Evolutionary conservation across 768 basidiomycete genomes (phyloP).

Genomic region (Sutorius australiensis): DNA sequence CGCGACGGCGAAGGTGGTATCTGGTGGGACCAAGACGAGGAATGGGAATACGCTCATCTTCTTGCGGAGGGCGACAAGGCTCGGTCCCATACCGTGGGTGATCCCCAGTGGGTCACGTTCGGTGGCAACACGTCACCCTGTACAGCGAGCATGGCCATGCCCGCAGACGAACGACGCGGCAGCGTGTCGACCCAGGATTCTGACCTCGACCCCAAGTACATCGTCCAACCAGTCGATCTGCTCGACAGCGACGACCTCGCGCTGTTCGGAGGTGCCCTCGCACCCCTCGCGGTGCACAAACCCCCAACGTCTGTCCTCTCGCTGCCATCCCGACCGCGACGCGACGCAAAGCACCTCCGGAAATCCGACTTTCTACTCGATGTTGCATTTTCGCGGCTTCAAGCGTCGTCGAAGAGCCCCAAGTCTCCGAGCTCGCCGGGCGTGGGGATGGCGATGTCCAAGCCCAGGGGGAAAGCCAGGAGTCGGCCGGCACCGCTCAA

Average conservation of each 20-base stretch:
- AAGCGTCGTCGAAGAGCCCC: conserved; percentile 12
- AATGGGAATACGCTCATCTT: conserved; percentile 63
- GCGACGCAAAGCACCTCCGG: conserved; percentile 35
- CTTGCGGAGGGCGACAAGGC: conserved; percentile 39
- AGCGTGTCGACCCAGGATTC: conserved; percentile 52
- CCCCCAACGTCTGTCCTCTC: conserved; percentile 36
- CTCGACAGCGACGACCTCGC: conserved; percentile 35
- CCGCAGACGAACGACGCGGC: conserved; percentile 37
- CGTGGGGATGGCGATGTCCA: neutral
- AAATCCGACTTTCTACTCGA: conserved; percentile 36
- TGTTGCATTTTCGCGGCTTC: conserved; percentile 23
- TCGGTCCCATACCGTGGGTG: conserved; percentile 23
- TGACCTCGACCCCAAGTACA: conserved; percentile 47
- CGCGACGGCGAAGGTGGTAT: conserved; percentile 59
- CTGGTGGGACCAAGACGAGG: conserved; percentile 73
- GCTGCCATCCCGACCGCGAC: conserved; percentile 33
- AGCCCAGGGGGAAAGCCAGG: conserved; percentile 30
- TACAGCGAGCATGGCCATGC: neutral
- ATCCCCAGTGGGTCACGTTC: conserved; percentile 45
- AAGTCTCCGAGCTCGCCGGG: conserved; percentile 10
- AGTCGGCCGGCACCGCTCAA: conserved; percentile 43
- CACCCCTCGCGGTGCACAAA: conserved; percentile 27
- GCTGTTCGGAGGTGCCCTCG: conserved; percentile 27
- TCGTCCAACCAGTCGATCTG: conserved; percentile 38
- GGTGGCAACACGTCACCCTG: conserved; percentile 25